phyloP scores from a whole-genome alignment of 306 rosid species.

The Senna siamea region DNA sequence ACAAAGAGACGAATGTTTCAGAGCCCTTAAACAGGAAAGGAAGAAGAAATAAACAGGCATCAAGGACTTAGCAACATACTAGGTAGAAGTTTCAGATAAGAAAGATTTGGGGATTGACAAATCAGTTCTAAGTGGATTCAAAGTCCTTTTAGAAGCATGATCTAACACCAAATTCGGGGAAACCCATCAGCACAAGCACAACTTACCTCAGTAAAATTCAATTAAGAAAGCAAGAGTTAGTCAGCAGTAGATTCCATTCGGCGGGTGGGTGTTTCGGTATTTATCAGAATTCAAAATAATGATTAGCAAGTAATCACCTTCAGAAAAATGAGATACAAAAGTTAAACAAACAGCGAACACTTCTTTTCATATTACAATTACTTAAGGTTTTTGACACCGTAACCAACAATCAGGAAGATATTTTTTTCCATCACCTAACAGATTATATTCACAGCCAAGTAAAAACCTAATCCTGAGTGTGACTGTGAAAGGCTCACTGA shows the following conservation, averaged over 20 bases:
- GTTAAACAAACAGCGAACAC: no score
- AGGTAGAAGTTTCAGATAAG: constrained; percentile 19
- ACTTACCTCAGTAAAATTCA: constrained; percentile 30
- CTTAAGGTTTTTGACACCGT: constrained; percentile 56
- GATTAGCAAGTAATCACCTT: constrained; percentile 28
- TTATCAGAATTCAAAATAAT: constrained; percentile 11
- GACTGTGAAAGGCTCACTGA: constrained; percentile 37
- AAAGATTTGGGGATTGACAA: constrained; percentile 14
- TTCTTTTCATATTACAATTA: no score
- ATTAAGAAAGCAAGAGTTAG: constrained; percentile 17
- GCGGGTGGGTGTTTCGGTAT: background rate
- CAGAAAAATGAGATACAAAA: constrained; percentile 30
- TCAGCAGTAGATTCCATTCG: constrained; percentile 30
- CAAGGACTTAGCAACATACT: constrained; percentile 20
- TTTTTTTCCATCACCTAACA: constrained; percentile 43
- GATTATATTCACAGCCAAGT: constrained; percentile 50
- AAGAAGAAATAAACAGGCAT: constrained; percentile 23
- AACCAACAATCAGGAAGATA: constrained; percentile 48
- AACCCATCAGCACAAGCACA: constrained; percentile 7
- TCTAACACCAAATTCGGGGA: constrained; percentile 32
- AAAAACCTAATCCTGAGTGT: constrained; percentile 55
- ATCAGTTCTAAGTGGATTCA: background rate
- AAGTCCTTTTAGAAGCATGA: constrained; percentile 11
- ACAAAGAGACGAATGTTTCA: constrained; percentile 1
- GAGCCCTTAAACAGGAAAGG: background rate